These are phyloP conservation scores for Plenodomus tracheiphilus DNA, from an alignment of 2,329 filamentous ascomycete genomes.

Conservation along the genomic window DNA sequence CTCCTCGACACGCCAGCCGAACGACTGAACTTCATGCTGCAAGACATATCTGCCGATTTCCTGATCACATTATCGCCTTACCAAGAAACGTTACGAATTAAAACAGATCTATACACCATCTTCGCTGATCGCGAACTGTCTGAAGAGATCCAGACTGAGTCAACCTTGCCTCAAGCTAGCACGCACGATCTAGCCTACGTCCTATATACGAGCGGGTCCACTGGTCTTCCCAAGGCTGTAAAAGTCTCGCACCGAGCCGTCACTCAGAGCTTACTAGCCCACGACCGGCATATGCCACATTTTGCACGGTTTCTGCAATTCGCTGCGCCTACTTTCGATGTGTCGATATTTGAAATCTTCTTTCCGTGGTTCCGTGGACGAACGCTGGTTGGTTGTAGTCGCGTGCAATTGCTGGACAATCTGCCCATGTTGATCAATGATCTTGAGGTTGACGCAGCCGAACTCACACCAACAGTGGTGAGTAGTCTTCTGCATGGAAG, in stretches of 20 bases:
- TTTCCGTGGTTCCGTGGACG: slow-evolving; percentile 76
- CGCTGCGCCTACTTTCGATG: slow-evolving; percentile 89
- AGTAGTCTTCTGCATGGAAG: slow-evolving; percentile 74
- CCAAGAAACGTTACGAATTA: slow-evolving; percentile 46
- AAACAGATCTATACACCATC: slow-evolving; percentile 45
- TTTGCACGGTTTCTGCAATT: slow-evolving; percentile 88
- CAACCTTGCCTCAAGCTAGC: slow-evolving; percentile 16
- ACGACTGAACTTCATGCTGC: slow-evolving; percentile 75
- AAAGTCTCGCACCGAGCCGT: slow-evolving; percentile 77
- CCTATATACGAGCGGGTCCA: slow-evolving; percentile 92
- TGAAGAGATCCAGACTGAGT: slow-evolving; percentile 20
- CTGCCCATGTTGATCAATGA: slow-evolving; percentile 67
- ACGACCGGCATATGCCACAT: slow-evolving; percentile 73
- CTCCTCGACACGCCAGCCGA: slow-evolving; percentile 77
- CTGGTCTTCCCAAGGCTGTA: slow-evolving; percentile 86
- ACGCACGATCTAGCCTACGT: slow-evolving; percentile 70
- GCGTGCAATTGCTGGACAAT: slow-evolving; percentile 72
- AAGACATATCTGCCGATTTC: slow-evolving; percentile 72
- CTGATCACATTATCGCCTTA: slow-evolving; percentile 63
- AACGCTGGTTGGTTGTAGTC: slow-evolving; percentile 73
- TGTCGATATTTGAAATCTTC: slow-evolving; percentile 94
- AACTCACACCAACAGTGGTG: slow-evolving; percentile 86
- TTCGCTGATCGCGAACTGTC: slow-evolving; percentile 46
- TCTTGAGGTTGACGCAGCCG: slow-evolving; percentile 77
- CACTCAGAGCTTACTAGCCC: slow-evolving; percentile 80